Conservation (phyloP, 495 filamentous ascomycete species). For the Penicillium fimorum region DNA sequence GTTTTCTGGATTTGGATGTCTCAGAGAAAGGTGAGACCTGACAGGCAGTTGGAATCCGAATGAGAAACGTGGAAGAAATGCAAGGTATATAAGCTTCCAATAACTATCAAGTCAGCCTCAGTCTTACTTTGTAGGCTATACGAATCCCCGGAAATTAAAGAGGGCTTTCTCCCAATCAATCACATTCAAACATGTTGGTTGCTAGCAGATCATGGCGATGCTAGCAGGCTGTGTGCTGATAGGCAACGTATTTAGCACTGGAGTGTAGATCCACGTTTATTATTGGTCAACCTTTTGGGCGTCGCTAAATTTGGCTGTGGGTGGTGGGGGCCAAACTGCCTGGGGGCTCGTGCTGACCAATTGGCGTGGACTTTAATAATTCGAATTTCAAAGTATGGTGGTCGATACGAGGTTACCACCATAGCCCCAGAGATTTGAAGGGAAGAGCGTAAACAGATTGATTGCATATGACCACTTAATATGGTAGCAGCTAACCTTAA, state of each 20-base stretch:
- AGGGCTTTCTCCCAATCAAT: not conserved
- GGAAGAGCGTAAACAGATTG: too few relatives aligned
- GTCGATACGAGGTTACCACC: not conserved
- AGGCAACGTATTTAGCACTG: not conserved
- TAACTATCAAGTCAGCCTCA: too few relatives aligned
- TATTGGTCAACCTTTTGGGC: not conserved
- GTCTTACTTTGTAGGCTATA: not conserved
- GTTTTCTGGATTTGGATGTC: not conserved
- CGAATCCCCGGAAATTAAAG: not conserved
- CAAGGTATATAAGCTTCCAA: not conserved
- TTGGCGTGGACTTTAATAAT: not conserved
- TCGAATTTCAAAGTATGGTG: not conserved
- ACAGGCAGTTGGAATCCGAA: not conserved
- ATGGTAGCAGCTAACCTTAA: too few relatives aligned
- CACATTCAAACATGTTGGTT: not conserved
- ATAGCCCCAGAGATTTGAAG: too few relatives aligned
- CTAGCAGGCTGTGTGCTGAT: not conserved
- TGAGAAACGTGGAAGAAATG: not conserved
- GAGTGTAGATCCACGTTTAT: not conserved
- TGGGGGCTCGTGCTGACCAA: not conserved
- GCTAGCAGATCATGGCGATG: conserved; percentile 1
- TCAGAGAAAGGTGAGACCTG: not conserved
- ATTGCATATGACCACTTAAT: too few relatives aligned
- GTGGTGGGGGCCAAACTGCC: not conserved
- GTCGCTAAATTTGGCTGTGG: not conserved